A percentile compares a stretch with the other conserved stretches of the same genome.
Conservation (phyloP, 208 protist species). For the Entamoeba moshkovskii region DNA sequence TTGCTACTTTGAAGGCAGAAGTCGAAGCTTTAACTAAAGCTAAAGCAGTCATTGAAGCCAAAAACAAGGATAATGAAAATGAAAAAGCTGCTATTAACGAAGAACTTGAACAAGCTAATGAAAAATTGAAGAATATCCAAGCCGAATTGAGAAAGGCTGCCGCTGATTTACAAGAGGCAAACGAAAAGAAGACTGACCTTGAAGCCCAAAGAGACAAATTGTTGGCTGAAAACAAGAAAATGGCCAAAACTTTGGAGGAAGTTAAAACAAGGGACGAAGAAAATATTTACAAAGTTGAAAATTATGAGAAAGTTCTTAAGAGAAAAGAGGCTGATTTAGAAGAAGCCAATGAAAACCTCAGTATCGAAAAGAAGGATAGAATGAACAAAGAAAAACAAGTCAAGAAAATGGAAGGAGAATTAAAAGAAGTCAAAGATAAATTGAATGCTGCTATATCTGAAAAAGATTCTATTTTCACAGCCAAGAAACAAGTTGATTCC, state of each 20-base stretch:
- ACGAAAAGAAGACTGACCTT: not conserved
- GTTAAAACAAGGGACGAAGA: not conserved
- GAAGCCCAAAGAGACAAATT: not conserved
- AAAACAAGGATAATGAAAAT: not conserved
- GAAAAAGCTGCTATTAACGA: conserved; percentile 11
- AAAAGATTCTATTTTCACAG: not conserved
- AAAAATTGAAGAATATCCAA: not conserved
- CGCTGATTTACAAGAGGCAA: not conserved
- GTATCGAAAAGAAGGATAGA: not conserved
- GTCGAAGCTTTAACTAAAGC: not conserved
- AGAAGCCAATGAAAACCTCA: not conserved
- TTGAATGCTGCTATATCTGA: conserved; percentile 28
- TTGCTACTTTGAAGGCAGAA: not conserved
- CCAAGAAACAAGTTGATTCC: not conserved
- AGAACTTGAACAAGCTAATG: not conserved
- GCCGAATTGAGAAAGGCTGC: not conserved
- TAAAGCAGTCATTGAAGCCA: not conserved
- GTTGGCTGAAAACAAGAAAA: not conserved
- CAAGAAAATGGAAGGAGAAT: not conserved
- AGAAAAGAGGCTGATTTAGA: not conserved
- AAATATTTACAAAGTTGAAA: not conserved
- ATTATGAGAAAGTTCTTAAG: not conserved
- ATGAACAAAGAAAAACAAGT: not conserved
- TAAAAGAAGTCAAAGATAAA: conserved; percentile 12
- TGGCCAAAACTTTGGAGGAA: not conserved